These are phyloP conservation scores for Populus nigra DNA, from an alignment of 345 rosid species.

Conservation along the genomic window DNA sequence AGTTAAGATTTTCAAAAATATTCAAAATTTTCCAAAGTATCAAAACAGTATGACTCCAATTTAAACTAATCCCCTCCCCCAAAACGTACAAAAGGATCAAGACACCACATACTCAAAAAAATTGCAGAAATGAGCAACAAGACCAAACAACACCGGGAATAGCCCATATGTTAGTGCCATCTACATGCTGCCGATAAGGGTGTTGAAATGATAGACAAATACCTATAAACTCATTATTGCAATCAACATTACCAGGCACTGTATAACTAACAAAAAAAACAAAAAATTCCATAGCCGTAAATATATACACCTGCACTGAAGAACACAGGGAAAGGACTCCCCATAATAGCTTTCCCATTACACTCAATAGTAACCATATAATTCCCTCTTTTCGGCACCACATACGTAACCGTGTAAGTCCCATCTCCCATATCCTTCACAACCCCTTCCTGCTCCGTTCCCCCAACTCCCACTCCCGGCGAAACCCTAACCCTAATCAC, in stretches of 20 bases:
- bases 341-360: conserved; percentile 82
- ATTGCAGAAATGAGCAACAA: background rate
- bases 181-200: background rate
- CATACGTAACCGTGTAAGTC: conserved; percentile 78
- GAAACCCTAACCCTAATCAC: conserved; percentile 69
- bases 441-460: conserved; percentile 82
- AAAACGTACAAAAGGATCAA: background rate
- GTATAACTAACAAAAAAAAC: background rate
- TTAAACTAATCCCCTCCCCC: background rate
- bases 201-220: background rate
- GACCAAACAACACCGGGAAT: too few species aligned
- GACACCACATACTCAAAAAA: background rate
- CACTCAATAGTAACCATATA: conserved; percentile 91
- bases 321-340: conserved; percentile 97
- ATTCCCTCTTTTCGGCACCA: conserved; percentile 95
- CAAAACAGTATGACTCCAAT: background rate
- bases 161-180: background rate
- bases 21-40: background rate
- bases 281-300: background rate
- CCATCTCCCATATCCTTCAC: conserved; percentile 97
- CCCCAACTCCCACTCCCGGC: conserved; percentile 95
- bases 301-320: conserved; percentile 74
- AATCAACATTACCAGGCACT: background rate
- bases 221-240: background rate
- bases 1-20: background rate